phyloP scores from a whole-genome alignment of 2,329 filamentous ascomycete species.

The Paraphaeosphaeria minitans region DNA sequence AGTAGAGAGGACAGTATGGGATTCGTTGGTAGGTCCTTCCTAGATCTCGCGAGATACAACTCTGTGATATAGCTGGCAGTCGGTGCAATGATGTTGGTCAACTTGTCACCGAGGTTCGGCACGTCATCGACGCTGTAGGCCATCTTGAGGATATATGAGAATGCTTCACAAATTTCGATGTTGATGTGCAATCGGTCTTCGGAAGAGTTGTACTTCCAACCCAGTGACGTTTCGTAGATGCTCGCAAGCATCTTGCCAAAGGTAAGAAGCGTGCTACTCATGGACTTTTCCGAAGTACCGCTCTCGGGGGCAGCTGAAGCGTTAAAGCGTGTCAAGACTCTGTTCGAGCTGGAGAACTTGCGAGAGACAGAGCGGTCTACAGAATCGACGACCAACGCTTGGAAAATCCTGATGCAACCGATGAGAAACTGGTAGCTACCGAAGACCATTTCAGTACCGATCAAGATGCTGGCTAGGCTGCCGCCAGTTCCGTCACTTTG shows the following conservation, averaged over 20 bases:
- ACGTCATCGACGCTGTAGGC: constrained; percentile 76
- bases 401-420: constrained; percentile 75
- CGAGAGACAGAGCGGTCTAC: constrained; percentile 71
- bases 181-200: constrained; percentile 73
- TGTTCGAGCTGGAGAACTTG: constrained; percentile 60
- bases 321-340: constrained; percentile 56
- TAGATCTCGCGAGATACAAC: constrained; percentile 73
- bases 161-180: constrained; percentile 68
- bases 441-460: constrained; percentile 78
- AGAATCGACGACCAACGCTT: constrained; percentile 75
- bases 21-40: constrained; percentile 74
- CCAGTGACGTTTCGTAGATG: constrained; percentile 81
- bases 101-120: constrained; percentile 52
- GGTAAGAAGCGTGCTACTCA: constrained; percentile 72
- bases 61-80: constrained; percentile 78
- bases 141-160: constrained; percentile 73
- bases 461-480: constrained; percentile 76
- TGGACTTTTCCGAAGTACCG: constrained; percentile 77
- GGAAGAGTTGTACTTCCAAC: constrained; percentile 78
- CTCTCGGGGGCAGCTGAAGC: constrained; percentile 61
- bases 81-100: constrained; percentile 69
- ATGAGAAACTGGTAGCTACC: constrained; percentile 79
- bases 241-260: constrained; percentile 79
- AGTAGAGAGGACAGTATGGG: constrained; percentile 75
- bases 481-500: constrained; percentile 77